Base-by-base conservation (phyloP, 768 basidiomycete species). In the Collybia mongolica region DNA sequence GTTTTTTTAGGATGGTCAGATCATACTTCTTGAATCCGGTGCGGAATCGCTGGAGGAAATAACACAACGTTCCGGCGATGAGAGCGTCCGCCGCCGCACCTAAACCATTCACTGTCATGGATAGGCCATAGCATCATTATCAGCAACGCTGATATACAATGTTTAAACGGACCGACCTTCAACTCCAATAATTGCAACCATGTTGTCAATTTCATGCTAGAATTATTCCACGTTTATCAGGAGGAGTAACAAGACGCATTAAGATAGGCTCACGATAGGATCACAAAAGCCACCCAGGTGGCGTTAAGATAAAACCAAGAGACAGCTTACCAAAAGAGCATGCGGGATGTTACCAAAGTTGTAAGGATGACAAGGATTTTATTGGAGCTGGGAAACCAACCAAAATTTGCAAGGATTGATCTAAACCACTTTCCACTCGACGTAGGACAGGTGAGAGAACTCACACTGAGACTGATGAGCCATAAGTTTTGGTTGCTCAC, bases 41-140 rank as follows among this genome's bases (percentile, higher is more conserved):
- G 35, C 77, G 66, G 29, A 79, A 80, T 35, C 67, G 65, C 37
- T 75, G 73, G 11, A 83, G 68, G 58, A 79, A 76, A 54, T 65
- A 71, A 56, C 75, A 79, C 22, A 83, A 65, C 23, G 74, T 69
- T 42, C 69, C 70, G 28, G 80, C 75, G 41, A 83, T 83, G 48
- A 75, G 54, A 26, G 78, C 68, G 54, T 83, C 81, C 12, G 75
- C 64, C 9, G 71, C 69, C 7, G 77, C 79, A 9, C 75, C 79
- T 24, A 81, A 59, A 7, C 77, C 68, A 54, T 83, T 81, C 29
- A 83, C 79, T 40, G 77, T 68, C 72, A 81, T 79, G 2, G 81
- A 81, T 24, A 81, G 65, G 23, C 74, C 72, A 79, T 81, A 48
- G 15, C 41, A 43, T 46, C 44, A 24, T 32, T 32, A 20, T 19